These are phyloP conservation scores for Leishmania tropica DNA, from an alignment of 208 protist species.

Conservation along the genomic window DNA sequence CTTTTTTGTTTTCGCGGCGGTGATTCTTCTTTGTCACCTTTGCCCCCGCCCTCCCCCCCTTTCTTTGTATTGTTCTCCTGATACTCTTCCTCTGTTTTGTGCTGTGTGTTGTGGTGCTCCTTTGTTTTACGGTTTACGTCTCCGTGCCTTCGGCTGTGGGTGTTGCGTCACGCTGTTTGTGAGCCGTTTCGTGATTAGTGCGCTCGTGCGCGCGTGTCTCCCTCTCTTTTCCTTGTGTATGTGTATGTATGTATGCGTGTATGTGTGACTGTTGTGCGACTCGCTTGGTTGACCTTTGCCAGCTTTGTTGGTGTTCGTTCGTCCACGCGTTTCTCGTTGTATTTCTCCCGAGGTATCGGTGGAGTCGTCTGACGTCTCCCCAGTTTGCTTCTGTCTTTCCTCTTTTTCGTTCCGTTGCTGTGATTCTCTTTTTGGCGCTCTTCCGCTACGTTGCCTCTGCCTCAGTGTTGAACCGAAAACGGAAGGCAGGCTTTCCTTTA, in stretches of 20 bases:
- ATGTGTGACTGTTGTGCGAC: not conserved
- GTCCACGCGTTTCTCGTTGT: no score
- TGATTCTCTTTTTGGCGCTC: not conserved
- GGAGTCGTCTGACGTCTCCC: not conserved
- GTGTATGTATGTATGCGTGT: no score
- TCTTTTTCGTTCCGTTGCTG: slow-evolving; percentile 4
- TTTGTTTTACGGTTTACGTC: slow-evolving; percentile 3
- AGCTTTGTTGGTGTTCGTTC: no score
- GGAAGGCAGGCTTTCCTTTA: not conserved
- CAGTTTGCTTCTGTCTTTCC: not conserved
- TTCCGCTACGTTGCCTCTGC: not conserved
- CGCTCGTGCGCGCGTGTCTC: not conserved
- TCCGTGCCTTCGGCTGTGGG: not conserved
- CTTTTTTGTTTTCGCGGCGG: no score
- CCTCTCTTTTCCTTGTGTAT: not conserved
- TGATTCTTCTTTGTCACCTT: not conserved
- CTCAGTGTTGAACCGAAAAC: no score
- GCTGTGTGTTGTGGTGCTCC: not conserved
- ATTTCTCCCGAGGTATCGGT: no score
- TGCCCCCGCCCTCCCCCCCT: slow-evolving; percentile 4
- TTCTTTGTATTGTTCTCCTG: slow-evolving; percentile 10
- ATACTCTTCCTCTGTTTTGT: slow-evolving; percentile 10
- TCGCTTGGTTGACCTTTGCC: not conserved
- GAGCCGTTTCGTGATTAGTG: not conserved
- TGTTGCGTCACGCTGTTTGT: not conserved